Evolutionary conservation across 768 basidiomycete genomes (phyloP).

Genomic region (Pleurotus djamor): DNA sequence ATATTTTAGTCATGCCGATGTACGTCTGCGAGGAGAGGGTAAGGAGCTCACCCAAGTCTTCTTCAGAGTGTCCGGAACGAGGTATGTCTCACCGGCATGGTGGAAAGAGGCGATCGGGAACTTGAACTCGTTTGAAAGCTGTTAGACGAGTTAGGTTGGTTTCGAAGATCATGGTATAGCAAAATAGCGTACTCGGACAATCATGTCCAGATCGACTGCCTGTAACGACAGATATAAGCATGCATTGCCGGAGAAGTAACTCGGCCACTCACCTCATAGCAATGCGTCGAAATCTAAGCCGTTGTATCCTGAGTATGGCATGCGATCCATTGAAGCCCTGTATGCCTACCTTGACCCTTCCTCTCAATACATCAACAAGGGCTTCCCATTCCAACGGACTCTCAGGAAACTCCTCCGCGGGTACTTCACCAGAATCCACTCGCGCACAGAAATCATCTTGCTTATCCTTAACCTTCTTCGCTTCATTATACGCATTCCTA

Average conservation of each 20-base stretch:
- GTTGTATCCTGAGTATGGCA: background rate
- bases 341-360: slow-evolving; percentile 62
- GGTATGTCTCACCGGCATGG: slow-evolving; percentile 78
- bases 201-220: slow-evolving; percentile 67
- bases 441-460: slow-evolving; percentile 69
- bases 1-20: too few species aligned
- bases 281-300: slow-evolving; percentile 35
- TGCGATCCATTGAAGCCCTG: too few species aligned
- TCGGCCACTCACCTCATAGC: slow-evolving; percentile 32
- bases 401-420: slow-evolving; percentile 54
- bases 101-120: slow-evolving; percentile 76
- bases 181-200: slow-evolving; percentile 52
- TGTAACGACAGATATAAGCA: slow-evolving; percentile 16
- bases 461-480: slow-evolving; percentile 57
- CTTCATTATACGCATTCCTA: slow-evolving; percentile 69
- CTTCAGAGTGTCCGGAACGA: slow-evolving; percentile 77
- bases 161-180: background rate
- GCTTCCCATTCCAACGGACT: slow-evolving; percentile 64
- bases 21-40: too few species aligned
- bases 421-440: slow-evolving; percentile 40
- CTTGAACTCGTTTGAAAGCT: slow-evolving; percentile 81
- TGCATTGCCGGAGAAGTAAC: background rate
- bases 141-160: background rate
- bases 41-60: slow-evolving; percentile 64
- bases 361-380: slow-evolving; percentile 68